Evolutionary conservation across 2,329 filamentous ascomycete species (phyloP), one percentile per base, ranked within the genome.

Genomic region (Botrytis squamosa): DNA sequence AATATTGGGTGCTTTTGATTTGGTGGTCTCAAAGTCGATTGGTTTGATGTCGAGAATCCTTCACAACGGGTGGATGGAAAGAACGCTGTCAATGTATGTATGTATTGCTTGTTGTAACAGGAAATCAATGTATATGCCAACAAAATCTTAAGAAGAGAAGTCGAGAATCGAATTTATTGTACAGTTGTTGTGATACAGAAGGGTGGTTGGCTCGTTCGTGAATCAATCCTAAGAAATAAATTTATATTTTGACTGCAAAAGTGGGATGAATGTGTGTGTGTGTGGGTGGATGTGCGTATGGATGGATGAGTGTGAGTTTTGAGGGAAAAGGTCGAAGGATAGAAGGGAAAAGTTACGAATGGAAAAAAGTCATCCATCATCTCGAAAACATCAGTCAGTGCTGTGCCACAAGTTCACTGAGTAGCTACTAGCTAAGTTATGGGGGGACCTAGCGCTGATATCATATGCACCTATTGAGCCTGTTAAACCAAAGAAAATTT

Each of bases 341-440:
- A 38, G 65, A 52, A 46, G 14, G 25, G 5, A 67, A 33, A 36
- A 52, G 20, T 9, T 5, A 42, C 16, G 16, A 42, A n/a, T n/a
- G 20, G 22, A 63, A 63, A 42, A 63, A 40, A 25, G n/a, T 42
- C 18, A 20, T 44, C 38, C 18, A 20, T 44, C 38, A 42, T 64
- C n/a, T 29, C 16, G 25, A 64, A 64, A 64, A 33, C 8, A 64
- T 20, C 38, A 44, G 16, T 29, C 38, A 44, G 16, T 64, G 62
- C 62, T 64, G 62, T 64, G 62, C 62, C 40, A 64, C 62, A 29
- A 63, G 38, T 63, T 63, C 25, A 63, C 22, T 18, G 36, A 18
- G 12, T 63, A 36, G 36, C 12, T 40, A 18, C 6, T 63, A 36
- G 36, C 12, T 40, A 20, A 65, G n/a, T 44, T 22, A 44, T 46